Conservation (phyloP, 352 stramenopile species). For the Phytophthora rubi region DNA sequence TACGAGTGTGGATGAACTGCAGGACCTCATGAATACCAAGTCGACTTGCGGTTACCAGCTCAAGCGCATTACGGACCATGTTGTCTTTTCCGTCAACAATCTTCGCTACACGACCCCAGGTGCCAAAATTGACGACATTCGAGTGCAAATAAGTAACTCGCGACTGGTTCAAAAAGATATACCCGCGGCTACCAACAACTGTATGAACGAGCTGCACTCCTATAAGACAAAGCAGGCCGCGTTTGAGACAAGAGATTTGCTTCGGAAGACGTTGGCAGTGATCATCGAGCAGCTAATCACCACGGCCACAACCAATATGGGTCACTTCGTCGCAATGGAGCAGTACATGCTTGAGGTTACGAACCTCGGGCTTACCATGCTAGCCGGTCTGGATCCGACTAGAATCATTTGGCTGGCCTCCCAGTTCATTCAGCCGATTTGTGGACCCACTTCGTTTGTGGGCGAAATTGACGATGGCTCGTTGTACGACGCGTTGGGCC, state of each 20-base stretch:
- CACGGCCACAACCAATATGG: constrained; percentile 21
- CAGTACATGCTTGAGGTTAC: constrained; percentile 24
- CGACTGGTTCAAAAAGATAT: constrained; percentile 24
- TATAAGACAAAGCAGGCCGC: constrained; percentile 28
- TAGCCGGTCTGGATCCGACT: constrained; percentile 24
- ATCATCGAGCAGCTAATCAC: constrained; percentile 33
- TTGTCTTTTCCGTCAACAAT: constrained; percentile 20
- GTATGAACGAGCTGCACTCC: constrained; percentile 28
- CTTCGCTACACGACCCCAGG: constrained; percentile 15
- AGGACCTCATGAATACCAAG: constrained; percentile 26
- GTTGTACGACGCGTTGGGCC: constrained; percentile 26
- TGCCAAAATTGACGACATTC: constrained; percentile 19
- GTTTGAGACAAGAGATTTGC: constrained; percentile 32
- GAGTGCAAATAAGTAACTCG: constrained; percentile 26
- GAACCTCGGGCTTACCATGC: constrained; percentile 20
- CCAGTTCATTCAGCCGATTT: constrained; percentile 31
- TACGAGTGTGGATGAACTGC: constrained; percentile 20
- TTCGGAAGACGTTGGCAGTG: constrained; percentile 30
- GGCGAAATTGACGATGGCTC: constrained; percentile 34
- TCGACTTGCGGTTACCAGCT: constrained; percentile 30
- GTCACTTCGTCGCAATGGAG: constrained; percentile 8
- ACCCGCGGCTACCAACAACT: constrained; percentile 28
- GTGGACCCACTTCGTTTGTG: constrained; percentile 27
- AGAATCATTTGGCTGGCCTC: constrained; percentile 35
- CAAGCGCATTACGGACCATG: constrained; percentile 30